Evolutionary conservation across 345 rosid genomes (phyloP).

Genomic region (Salix suchowensis): DNA sequence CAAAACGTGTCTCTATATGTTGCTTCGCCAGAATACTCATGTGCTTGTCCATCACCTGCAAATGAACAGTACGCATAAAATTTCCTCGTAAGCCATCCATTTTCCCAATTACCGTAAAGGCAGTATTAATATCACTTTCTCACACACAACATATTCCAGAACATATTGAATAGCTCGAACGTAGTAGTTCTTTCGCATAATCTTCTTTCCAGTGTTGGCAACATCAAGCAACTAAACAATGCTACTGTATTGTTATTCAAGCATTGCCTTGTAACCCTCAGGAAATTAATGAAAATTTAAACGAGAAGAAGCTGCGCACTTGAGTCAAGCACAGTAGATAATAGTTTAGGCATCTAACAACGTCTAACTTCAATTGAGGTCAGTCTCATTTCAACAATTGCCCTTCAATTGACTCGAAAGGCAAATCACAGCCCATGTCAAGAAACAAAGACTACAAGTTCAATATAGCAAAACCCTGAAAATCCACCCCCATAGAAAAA

Average conservation of each 20-base stretch:
- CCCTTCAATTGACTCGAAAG: not conserved
- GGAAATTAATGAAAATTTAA: not conserved
- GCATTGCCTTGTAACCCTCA: not conserved
- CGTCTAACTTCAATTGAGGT: not conserved
- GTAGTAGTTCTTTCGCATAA: not conserved
- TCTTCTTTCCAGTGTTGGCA: not conserved
- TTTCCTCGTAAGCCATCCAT: not conserved
- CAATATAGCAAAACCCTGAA: not conserved
- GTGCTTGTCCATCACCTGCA: constrained; percentile 96
- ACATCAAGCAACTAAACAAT: not conserved
- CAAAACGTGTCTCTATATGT: constrained; percentile 92
- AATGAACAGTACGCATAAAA: constrained; percentile 9
- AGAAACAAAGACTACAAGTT: not conserved
- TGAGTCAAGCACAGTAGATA: not conserved
- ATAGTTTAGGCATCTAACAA: not conserved
- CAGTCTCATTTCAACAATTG: not conserved
- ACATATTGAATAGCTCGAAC: not conserved
- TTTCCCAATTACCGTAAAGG: not conserved
- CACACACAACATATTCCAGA: not conserved
- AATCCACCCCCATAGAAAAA: not conserved
- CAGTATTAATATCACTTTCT: not conserved
- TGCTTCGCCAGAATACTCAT: constrained; percentile 76
- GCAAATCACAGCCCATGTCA: not conserved
- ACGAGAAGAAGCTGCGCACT: not conserved
- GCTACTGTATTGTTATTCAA: not conserved